Base-by-base conservation (phyloP, 1,139 yeast genomes). In the Meyerozyma carpophila region DNA sequence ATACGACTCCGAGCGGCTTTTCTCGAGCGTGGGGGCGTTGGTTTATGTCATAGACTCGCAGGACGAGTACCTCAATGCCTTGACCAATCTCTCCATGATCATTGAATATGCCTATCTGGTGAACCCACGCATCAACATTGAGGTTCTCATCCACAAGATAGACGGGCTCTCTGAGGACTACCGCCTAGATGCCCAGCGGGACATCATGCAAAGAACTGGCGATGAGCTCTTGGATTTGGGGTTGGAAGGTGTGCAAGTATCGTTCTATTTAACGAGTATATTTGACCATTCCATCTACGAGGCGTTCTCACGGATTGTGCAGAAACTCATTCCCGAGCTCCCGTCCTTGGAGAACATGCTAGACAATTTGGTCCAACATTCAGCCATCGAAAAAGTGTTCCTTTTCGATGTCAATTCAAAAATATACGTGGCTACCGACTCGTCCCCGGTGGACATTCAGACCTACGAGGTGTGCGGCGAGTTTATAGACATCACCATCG, bases 391-490 rank as follows among this genome's bases (percentile, higher is more conserved):
- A 54, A 93, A 93, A 65, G 94, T 94, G 32, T 93, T 91, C 56
- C 63, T 93, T 47, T 91, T 94, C 58, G 98, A 93, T 59, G 82
- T 91, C 32, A 87, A 87, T 58, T 85, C 96, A n/a, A 93, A 93
- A 63, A 87, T 93, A 27, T 93, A 93, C 60, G 91, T 93, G 39
- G 97, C 98, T 3, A 93, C 98, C 0, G 98, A 93, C 62, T 86
- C 96, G 0, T 82, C 93, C 2, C 97, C 98, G 0, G 96, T 91
- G 28, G 98, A 93, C 63, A 87, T 90, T 27, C 96, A 90, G 56
- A 87, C 95, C 0, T 93, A 93, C 61, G 98, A 93, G 62, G 95
- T 91, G 2, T 93, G 98, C 63, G 95, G 97, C 1, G 98, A 93
- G 58, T 93, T 91, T 57, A 91, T 93, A 44, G 98, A 93, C 61